Evolutionary conservation across 164 flowering plant species (phyloP), one percentile per base, ranked within the genome.

Genomic region (grape (Vitis vinifera)): DNA sequence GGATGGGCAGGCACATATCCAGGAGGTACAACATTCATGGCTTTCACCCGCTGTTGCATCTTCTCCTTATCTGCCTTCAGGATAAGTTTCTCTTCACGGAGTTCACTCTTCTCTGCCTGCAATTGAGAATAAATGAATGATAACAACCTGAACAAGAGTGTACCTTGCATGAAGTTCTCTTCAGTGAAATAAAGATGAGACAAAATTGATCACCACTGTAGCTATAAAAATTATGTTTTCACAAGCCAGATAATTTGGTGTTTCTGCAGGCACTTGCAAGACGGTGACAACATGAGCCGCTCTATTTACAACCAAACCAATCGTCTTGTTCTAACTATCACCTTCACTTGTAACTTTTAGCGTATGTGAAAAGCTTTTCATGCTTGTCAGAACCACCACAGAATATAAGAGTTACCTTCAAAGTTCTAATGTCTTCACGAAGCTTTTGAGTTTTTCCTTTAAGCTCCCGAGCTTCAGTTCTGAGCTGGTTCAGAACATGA

Each of bases 71-170:
- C 92, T 47, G 88, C 79, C 81, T 86, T 89, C 55, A 89, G 77
- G 3, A 47, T 55, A 1, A 75, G 64, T 66, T 89, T 89, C 82
- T 87, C 91, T 73, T 86, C 86, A 58, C 90, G 86, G 70, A 87
- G 90, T 71, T 89, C 91, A 72, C 80, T 83, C 76, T 89, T 89
- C 82, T 89, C 94, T 53, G 82, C 87, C 94, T 89, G 82, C 44
- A 51, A 23, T 27, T 56, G 2, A 60, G 4, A 10, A 47, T n/a
- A n/a, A 48, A 63, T 0, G 61, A 10, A 72, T 19, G n/a, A 1
- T 10, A 58, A 15, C 17, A 11, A 47, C 44, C 44, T 0, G 4
- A 37, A 0, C 4, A 37, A 37, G 44, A 37, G 44, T 37, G 44
- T 4, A 37, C 0, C 3, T 37, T 23, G 27, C 27, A 23, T 23